These are phyloP conservation scores for Grifola frondosa DNA, from an alignment of 1,284 basidiomycete species.

Conservation along the genomic window DNA sequence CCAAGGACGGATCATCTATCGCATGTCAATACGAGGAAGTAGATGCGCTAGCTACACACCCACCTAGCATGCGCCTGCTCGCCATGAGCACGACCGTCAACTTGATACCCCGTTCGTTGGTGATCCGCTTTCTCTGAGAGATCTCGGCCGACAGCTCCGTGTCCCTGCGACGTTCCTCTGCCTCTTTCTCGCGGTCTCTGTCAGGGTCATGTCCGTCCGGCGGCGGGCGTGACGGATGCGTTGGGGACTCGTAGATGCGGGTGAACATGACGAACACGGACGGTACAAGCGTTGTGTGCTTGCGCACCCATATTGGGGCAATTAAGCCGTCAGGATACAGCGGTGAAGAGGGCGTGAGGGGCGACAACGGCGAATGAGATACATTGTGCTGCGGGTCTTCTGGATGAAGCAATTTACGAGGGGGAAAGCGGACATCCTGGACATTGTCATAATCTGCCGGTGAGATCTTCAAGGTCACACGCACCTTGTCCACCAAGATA, in stretches of 20 bases:
- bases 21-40: constrained; percentile 4
- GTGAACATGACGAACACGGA: constrained; percentile 91
- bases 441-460: constrained; percentile 13
- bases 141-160: constrained; percentile 78
- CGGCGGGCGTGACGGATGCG: constrained; percentile 43
- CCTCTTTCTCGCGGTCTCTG: constrained; percentile 52
- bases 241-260: constrained; percentile 70
- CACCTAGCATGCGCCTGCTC: constrained; percentile 79
- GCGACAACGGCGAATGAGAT: constrained; percentile 86
- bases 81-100: constrained; percentile 95
- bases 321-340: constrained; percentile 93
- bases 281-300: constrained; percentile 89
- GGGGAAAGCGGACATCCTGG: constrained; percentile 78
- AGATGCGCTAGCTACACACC: constrained; percentile 18
- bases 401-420: constrained; percentile 71
- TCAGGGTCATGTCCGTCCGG: constrained; percentile 54
- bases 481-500: constrained; percentile 76
- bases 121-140: constrained; percentile 71
- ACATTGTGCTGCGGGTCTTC: constrained; percentile 51
- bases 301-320: constrained; percentile 95
- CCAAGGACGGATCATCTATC: constrained; percentile 80
- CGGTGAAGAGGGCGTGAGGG: constrained; percentile 84
- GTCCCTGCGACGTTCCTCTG: constrained; percentile 74
- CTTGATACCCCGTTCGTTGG: constrained; percentile 88
- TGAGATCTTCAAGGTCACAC: constrained; percentile 15